Base-by-base conservation (phyloP, 106 monocot genomes). In the Acanthochlamys bracteata region DNA sequence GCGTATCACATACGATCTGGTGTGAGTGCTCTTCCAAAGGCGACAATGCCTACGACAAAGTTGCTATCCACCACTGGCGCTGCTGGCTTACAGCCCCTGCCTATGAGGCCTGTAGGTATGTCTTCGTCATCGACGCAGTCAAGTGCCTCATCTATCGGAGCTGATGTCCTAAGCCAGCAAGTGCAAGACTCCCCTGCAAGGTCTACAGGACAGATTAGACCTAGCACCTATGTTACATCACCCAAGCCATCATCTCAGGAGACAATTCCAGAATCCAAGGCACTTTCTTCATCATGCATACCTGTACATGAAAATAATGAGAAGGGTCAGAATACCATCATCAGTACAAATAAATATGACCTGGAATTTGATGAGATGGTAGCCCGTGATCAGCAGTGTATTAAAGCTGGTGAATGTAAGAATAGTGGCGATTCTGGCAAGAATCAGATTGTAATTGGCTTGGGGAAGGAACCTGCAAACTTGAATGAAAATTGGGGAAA, bases 1-100 rank as follows among this genome's bases (percentile, higher is more conserved):
- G 88, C 73, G 15, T 75, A 84, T 65, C 83, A 73, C 42, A 78
- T 88, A 13, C 74, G 66, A 70, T 69, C 78, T 61, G 66, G 77
- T 25, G 67, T 53, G 21, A 47, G 53, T 41, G 24, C 58, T 72
- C 53, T 46, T 46, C 56, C 60, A 39, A 74, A 66, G 55, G 57
- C 76, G 42, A 23, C 70, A 20, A 40, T 45, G 33, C 53, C 24
- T 4, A 25, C 45, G 7, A 45, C 41, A 12, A 75, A 74, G 57
- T 7, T 42, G 39, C 33, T 56, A 14, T 16, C 64, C 23, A 11
- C 42, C 7, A 11, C 67, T 11, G 64, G 17, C 41, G 67, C 23
- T n/a, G 7, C 42, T 7, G 33, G 49, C 14, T 16, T 25, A 22
- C 46, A 61, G 39, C 33, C 71, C 22, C 24, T 24, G 7, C 55